Base-by-base conservation (phyloP, 2,329 filamentous ascomycete genomes). In the Aspergillus intermedius region DNA sequence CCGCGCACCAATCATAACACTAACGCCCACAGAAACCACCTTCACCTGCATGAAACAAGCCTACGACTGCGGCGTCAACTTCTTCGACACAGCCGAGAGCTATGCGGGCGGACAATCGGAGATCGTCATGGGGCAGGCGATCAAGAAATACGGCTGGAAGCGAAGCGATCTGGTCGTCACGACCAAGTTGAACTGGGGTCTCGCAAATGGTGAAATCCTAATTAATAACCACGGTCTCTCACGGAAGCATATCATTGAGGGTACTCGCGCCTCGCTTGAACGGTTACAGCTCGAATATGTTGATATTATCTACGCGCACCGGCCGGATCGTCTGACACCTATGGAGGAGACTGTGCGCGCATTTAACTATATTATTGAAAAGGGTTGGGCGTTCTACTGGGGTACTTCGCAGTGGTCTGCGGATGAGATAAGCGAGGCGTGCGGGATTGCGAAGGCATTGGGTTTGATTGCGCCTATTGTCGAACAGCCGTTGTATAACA, bases 341-440 rank as follows among this genome's bases (percentile, higher is more conserved):
- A 87, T 87, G 69, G 82, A 87, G 65, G 84, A 87, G 71, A 83
- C 77, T 0, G 83, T 88, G 35, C 79, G 83, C 40, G 82, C 83
- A 35, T 87, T 88, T 72, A 87, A 87, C 72, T 74, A 85, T 65
- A 69, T 88, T 34, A 87, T 88, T 63, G 75, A 83, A 61, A 75
- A 75, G 0, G 85, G 84, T 48, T 82, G 85, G 69, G 80, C 81
- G 2, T 80, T 88, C 54, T 86, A 87, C 73, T 86, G 83, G 82
- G 83, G 82, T 44, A 86, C 83, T 0, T 84, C 80, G 1, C 81
- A 86, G 65, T 87, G 83, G 83, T 77, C 74, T 54, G 79, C 82
- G 34, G 79, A 82, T 49, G 83, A 87, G 67, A 86, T 87, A 58
- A 77, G 77, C 10, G 75, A 80, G 55, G 83, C 84, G 0, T 81